A percentile compares a stretch with the other conserved stretches of the same genome.
Evolutionary conservation across 495 filamentous ascomycete genomes (phyloP).

Genomic region (Cercophora newfieldiana): DNA sequence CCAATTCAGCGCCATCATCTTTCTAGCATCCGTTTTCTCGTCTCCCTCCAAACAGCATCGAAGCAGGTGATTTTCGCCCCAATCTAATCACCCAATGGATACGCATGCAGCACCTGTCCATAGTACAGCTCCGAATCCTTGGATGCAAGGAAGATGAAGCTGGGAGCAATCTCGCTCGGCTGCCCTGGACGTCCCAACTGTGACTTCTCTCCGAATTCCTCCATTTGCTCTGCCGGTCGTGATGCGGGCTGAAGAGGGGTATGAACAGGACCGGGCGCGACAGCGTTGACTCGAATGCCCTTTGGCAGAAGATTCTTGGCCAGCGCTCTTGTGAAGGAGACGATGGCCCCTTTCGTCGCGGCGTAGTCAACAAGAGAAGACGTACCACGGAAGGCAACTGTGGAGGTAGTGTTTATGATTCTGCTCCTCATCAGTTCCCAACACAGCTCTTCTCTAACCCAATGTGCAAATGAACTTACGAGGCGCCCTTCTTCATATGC

Average conservation of each 20-base stretch:
- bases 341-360: constrained; percentile 63
- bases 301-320: constrained; percentile 55
- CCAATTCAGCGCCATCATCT: too few relatives aligned
- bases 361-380: constrained; percentile 58
- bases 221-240: constrained; percentile 52
- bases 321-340: constrained; percentile 58
- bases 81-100: constrained; percentile 30
- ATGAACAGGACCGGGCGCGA: constrained; percentile 61
- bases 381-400: constrained; percentile 57
- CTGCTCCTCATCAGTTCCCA: constrained; percentile 25
- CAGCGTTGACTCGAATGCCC: constrained; percentile 64
- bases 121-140: constrained; percentile 56
- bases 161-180: constrained; percentile 63
- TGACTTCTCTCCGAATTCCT: constrained; percentile 49
- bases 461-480: constrained; percentile 17
- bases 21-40: too few relatives aligned
- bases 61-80: neutral
- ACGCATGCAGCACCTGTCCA: constrained; percentile 54
- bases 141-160: constrained; percentile 62
- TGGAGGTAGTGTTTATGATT: constrained; percentile 63
- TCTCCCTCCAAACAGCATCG: too few relatives aligned
- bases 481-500: constrained; percentile 55
- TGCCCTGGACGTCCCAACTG: constrained; percentile 56
- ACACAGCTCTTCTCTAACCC: neutral
- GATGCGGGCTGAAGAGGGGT: constrained; percentile 60